Evolutionary conservation across 2,329 filamentous ascomycete genomes (phyloP).

Genomic region (Penicillium corylophilum): DNA sequence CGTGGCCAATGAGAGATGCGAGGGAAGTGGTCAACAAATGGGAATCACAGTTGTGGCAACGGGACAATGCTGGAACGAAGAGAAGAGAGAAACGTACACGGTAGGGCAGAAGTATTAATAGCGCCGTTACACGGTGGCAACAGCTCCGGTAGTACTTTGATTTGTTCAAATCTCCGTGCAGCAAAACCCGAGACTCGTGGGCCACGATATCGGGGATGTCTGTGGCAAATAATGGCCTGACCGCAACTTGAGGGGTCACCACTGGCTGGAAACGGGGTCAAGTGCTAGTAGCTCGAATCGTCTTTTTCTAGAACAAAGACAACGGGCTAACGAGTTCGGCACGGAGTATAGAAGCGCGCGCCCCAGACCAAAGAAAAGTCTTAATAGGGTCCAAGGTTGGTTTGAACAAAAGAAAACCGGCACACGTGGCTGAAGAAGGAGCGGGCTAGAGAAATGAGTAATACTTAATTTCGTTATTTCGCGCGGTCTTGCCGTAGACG

Average conservation of each 20-base stretch:
- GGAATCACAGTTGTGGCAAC: not conserved
- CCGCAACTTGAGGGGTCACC: constrained; percentile 14
- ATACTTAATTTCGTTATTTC: not conserved
- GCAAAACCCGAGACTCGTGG: not conserved
- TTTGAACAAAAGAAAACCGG: not conserved
- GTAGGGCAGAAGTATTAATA: not conserved
- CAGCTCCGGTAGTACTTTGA: not conserved
- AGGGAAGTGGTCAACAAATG: not conserved
- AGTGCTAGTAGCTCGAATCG: not conserved
- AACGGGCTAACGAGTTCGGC: not conserved
- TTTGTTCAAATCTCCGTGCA: not conserved
- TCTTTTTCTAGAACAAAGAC: not conserved
- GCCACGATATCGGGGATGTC: not conserved
- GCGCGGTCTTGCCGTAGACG: not conserved
- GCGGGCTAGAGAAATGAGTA: not conserved
- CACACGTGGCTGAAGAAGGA: constrained; percentile 17
- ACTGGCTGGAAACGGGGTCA: constrained; percentile 12
- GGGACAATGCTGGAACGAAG: not conserved
- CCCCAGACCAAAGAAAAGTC: not conserved
- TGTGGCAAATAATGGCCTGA: constrained; percentile 15
- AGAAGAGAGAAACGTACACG: not conserved
- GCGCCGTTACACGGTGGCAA: not conserved
- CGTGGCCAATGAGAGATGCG: not conserved
- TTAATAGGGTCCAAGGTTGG: not conserved
- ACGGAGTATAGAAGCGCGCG: not conserved